Evolutionary conservation across 176 grass and related monocot species (phyloP).

Genomic region (Carex parvula): DNA sequence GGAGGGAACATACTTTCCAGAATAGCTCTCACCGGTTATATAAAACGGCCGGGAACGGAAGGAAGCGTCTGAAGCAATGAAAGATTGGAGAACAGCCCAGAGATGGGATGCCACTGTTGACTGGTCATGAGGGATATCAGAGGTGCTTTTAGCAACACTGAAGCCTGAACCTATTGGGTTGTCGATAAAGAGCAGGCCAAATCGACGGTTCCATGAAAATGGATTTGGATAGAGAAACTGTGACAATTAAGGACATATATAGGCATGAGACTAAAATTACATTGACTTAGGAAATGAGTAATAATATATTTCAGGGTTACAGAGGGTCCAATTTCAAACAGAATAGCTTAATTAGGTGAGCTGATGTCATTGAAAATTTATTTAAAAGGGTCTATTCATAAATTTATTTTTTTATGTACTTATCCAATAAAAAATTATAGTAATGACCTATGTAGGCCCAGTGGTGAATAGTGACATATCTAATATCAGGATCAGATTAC

Average conservation of each 20-base stretch:
- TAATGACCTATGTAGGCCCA: not conserved
- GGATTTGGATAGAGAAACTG: constrained; percentile 39
- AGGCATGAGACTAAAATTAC: not conserved
- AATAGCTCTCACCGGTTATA: constrained; percentile 71
- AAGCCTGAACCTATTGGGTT: constrained; percentile 67
- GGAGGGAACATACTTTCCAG: constrained; percentile 61
- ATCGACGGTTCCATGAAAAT: constrained; percentile 54
- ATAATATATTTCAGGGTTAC: not conserved
- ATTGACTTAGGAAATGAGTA: not conserved
- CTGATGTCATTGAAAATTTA: not conserved
- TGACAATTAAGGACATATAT: not conserved
- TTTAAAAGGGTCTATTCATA: not conserved
- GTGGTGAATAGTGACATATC: not conserved
- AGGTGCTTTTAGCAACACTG: constrained; percentile 34
- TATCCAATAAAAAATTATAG: not conserved
- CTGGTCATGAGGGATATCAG: constrained; percentile 50
- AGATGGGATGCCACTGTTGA: constrained; percentile 42
- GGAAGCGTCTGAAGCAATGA: constrained; percentile 40
- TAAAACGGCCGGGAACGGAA: constrained; percentile 51
- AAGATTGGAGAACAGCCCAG: constrained; percentile 39
- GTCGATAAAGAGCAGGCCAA: constrained; percentile 70
- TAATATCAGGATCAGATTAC: not conserved
- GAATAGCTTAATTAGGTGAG: not conserved
- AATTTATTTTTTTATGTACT: not conserved
- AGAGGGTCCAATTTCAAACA: not conserved